A percentile compares a stretch with the other conserved stretches of the same genome.
Evolutionary conservation across 2,329 filamentous ascomycete genomes (phyloP).

Genomic region (Xylaria sp.): DNA sequence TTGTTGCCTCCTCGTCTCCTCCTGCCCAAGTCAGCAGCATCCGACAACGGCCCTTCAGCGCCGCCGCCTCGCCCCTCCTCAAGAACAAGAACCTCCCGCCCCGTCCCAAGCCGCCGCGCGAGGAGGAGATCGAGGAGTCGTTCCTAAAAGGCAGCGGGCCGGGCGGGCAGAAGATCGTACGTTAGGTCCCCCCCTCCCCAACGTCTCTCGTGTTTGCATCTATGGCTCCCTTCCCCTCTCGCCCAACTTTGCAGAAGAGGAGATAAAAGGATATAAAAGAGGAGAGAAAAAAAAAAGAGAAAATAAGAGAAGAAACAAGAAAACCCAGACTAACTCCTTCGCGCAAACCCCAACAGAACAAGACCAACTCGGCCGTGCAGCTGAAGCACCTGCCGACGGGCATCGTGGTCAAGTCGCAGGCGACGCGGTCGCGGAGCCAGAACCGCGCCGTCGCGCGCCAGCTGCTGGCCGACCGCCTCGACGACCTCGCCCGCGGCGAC

Average conservation of each 20-base stretch:
- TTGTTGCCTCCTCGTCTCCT: background rate
- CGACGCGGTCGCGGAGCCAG: slow-evolving; percentile 81
- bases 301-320: slow-evolving; percentile 5
- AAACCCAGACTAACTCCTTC: background rate
- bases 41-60: slow-evolving; percentile 35
- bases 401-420: slow-evolving; percentile 91
- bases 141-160: slow-evolving; percentile 93
- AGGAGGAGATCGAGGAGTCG: slow-evolving; percentile 77
- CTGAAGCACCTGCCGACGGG: slow-evolving; percentile 88
- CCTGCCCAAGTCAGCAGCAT: background rate
- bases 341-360: slow-evolving; percentile 64
- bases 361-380: slow-evolving; percentile 94
- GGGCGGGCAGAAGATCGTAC: slow-evolving; percentile 91
- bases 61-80: slow-evolving; percentile 32
- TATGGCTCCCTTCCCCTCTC: slow-evolving; percentile 5
- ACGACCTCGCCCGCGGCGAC: slow-evolving; percentile 72
- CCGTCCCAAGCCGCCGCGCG: slow-evolving; percentile 70
- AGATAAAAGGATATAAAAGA: too few species aligned
- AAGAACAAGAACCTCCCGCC: slow-evolving; percentile 69
- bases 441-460: slow-evolving; percentile 85
- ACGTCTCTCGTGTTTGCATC: too few species aligned
- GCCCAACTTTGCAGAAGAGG: too few species aligned
- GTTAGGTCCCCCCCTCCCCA: slow-evolving; percentile 27
- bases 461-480: slow-evolving; percentile 73
- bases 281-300: slow-evolving; percentile 4